phyloP scores from a whole-genome alignment of 1,284 basidiomycete species.

The Pterulicium gracile region DNA sequence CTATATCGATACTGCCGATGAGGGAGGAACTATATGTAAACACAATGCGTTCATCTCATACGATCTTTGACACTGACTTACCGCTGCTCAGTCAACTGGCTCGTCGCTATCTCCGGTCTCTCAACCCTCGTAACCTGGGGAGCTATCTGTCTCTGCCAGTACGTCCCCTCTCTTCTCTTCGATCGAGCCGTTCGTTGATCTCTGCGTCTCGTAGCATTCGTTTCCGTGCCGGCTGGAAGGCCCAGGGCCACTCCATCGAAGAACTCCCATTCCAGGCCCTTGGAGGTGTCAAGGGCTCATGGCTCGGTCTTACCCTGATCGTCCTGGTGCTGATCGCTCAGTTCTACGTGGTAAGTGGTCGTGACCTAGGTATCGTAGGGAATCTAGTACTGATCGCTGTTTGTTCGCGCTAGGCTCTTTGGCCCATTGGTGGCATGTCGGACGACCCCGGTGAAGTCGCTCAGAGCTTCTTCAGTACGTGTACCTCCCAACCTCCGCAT shows the following conservation, averaged over 20 bases:
- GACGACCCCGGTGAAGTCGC: slow-evolving; percentile 14
- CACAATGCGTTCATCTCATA: slow-evolving; percentile 5
- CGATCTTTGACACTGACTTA: neutral
- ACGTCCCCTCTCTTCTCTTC: slow-evolving; percentile 9
- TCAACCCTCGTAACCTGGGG: slow-evolving; percentile 33
- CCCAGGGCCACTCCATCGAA: slow-evolving; percentile 31
- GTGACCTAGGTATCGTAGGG: neutral
- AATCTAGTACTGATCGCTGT: no score
- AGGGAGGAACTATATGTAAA: slow-evolving; percentile 27
- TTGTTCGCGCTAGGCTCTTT: slow-evolving; percentile 23
- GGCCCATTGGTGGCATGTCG: slow-evolving; percentile 25
- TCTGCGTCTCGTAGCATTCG: slow-evolving; percentile 21
- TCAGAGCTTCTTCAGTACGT: slow-evolving; percentile 27
- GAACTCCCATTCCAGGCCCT: slow-evolving; percentile 32
- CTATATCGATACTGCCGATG: slow-evolving; percentile 24
- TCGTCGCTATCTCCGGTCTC: slow-evolving; percentile 30
- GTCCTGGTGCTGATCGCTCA: slow-evolving; percentile 29
- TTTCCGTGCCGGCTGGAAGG: slow-evolving; percentile 30
- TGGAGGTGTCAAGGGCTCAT: slow-evolving; percentile 30
- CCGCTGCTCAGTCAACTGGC: slow-evolving; percentile 25
- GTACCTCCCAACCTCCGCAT: neutral
- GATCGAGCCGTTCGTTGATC: neutral
- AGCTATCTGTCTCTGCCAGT: slow-evolving; percentile 34
- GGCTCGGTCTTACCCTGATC: slow-evolving; percentile 29
- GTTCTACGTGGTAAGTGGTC: slow-evolving; percentile 27